Evolutionary conservation across 2,329 filamentous ascomycete genomes (phyloP), one percentile per base, ranked within the genome.

Genomic region (Nigrospora oryzae): DNA sequence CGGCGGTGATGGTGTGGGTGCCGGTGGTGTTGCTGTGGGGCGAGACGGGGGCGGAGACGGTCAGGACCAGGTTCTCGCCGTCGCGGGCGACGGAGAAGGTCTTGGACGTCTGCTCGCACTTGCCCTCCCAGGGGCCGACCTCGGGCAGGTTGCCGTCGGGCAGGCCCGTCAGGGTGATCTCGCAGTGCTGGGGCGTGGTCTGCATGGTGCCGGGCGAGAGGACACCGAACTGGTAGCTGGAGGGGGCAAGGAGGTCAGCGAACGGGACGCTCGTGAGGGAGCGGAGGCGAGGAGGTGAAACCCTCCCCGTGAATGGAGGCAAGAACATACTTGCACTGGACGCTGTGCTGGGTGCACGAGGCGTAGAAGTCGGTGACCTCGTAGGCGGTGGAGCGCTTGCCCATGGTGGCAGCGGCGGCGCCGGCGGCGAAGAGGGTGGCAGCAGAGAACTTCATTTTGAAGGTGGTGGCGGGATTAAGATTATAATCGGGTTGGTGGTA

Each of bases 361-460:
- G 40, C 40, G 32, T n/a, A 15, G 32, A 42, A 42, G 40, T 42
- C 23, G 40, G 40, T 34, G 12, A 42, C 32, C 33, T 42, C 40
- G 40, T 42, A 42, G 40, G 32, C 32, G 32, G 40, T 19, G 40
- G 40, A 36, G 15, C 23, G 36, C 15, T 19, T 16, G 15, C 23
- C 11, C 8, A 38, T 19, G 23, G 36, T 19, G 36, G 13, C 36
- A 32, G 40, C 40, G 19, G 40, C 32, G 17, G 33, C 40, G 34
- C 30, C 34, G 19, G 40, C 32, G 19, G 19, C 40, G 32, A 42
- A 42, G 31, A 42, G 16, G 40, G 32, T 34, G 40, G 40, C 32
- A 28, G 40, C 40, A n/a, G 40, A 42, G 34, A 36, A 42, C 40
- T 42, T 42, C 40, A 42, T 42, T 39, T 39, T 30, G 37, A 30